Base-by-base conservation (phyloP, 495 filamentous ascomycete genomes). In the Terfezia claveryi region DNA sequence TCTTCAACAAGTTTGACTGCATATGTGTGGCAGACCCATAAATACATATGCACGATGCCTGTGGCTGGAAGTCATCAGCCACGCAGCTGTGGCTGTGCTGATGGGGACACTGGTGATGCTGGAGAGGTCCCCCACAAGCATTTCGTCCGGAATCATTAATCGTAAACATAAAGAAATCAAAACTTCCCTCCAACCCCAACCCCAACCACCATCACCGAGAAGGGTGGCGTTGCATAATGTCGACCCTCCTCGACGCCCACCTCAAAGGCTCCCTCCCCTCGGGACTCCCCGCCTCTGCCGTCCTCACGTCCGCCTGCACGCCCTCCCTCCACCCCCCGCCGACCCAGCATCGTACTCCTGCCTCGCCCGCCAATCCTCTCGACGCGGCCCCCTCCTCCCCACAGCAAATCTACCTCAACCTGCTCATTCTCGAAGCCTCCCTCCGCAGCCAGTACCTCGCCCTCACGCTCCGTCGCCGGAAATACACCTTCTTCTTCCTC, bases 351-450 rank as follows among this genome's bases (percentile, higher is more conserved):
- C 66, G 38, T 58, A 65, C 70, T 50, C 62, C 68, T 55, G 67
- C 68, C 53, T 61, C 75, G 67, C 57, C 75, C 68, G 64, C 70
- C 61, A 83, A 94, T 67, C 88, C 88, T 41, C 73, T 87, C 51
- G 80, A 81, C 55, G 76, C 80, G 44, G 77, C 92, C 36, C 89
- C 91, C 10, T 89, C 83, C 57, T 86, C 88, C 36, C 89, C 83
- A 65, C 85, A 85, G n/a, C 92, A 95, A 70, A 94, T 96, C 62
- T 99, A 96, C 71, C 77, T 96, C 61, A 99, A 99, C 67, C 82
- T 99, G 38, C 74, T 99, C 53, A 89, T 99, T 61, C 82, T 99
- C 65, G 91, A 99, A 68, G 86, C 87, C 51, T 93, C 86, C 12
- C 73, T 99, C 23, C 87, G 91, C 49, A 80, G 82, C 17, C 91